Conservation (phyloP, 225 moss, liverwort and hornwort species). For the Lunularia cruciata region DNA sequence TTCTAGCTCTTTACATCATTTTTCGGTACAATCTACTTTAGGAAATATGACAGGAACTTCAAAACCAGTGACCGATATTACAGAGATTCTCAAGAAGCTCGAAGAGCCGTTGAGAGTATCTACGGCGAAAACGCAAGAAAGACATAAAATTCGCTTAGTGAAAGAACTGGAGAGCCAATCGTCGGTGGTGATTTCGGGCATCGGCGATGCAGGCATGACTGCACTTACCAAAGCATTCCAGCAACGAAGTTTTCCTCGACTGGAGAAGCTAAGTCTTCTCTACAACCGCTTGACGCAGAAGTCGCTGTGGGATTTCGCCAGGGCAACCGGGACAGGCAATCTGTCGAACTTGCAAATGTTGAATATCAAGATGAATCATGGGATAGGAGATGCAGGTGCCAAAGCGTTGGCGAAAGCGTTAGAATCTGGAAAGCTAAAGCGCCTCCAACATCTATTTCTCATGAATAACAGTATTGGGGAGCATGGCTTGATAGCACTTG, state of each 20-base stretch:
- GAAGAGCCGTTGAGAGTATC: not conserved
- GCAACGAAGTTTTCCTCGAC: constrained; percentile 9
- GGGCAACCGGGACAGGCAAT: constrained; percentile 22
- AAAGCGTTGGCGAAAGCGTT: constrained; percentile 19
- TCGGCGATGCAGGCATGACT: constrained; percentile 16
- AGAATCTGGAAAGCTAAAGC: constrained; percentile 17
- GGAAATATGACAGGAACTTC: constrained; percentile 3
- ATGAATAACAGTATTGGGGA: constrained; percentile 20
- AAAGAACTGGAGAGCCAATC: constrained; percentile 11
- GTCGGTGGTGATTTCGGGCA: constrained; percentile 4
- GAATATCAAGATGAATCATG: constrained; percentile 9
- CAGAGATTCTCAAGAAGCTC: constrained; percentile 14
- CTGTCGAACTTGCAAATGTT: constrained; percentile 16
- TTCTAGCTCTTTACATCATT: constrained; percentile 11
- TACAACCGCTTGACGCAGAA: constrained; percentile 21
- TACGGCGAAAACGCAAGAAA: constrained; percentile 19
- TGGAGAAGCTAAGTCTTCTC: not conserved
- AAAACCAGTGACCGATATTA: constrained; percentile 10
- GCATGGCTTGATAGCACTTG: constrained; percentile 6
- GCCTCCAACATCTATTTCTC: constrained; percentile 2
- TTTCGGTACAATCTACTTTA: not conserved
- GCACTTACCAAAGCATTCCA: constrained; percentile 17
- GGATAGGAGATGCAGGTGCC: constrained; percentile 10
- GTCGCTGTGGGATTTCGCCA: constrained; percentile 22
- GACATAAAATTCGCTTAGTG: not conserved